Evolutionary conservation across 176 grass and related monocot genomes (phyloP), one percentile per base, ranked within the genome.

Genomic region (Musa troglodytarum): DNA sequence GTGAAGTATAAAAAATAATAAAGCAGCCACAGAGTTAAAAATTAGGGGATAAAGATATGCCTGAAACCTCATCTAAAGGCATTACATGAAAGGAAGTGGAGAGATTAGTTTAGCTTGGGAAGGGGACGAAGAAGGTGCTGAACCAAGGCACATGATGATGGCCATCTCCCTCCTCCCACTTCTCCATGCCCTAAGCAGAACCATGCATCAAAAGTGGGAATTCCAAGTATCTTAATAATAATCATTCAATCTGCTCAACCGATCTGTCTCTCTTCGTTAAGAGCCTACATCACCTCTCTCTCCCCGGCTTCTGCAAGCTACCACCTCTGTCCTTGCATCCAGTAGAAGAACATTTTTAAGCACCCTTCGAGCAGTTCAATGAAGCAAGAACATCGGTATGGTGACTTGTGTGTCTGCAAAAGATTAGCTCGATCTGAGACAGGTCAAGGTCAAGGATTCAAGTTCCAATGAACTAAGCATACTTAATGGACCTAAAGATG

Each of bases 291-390:
- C 22, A 22, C 22, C 22, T 22, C 29, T 74, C 82, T 83, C 78
- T 81, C 54, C 75, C 76, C 75, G 72, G 81, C 75, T 83, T 83
- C 68, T 57, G 74, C 28, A 49, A 49, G 54, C 55, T 10, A 24
- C 22, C 22, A 22, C 22, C 22, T 22, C 22, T 22, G 22, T 22
- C 34, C 34, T 43, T 43, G 34, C 29, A 34, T 34, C 29, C 29
- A 34, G 29, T 5, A 34, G 0, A 34, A 34, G 29, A 34, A 34
- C 29, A 34, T 34, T 34, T 34, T 69, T 77, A 51, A 66, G 65
- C 8, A 56, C 29, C 49, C 63, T 15, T 61, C 21, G n/a, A 11
- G 54, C 11, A 17, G 52, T 52, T 75, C 23, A 22, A 19, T 21
- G 61, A n/a, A 66, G 17, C 26, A 16, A 63, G 75, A 77, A 66